Conservation (phyloP, 2,329 filamentous ascomycete genomes). For the Arthrobotrys musiformis region DNA sequence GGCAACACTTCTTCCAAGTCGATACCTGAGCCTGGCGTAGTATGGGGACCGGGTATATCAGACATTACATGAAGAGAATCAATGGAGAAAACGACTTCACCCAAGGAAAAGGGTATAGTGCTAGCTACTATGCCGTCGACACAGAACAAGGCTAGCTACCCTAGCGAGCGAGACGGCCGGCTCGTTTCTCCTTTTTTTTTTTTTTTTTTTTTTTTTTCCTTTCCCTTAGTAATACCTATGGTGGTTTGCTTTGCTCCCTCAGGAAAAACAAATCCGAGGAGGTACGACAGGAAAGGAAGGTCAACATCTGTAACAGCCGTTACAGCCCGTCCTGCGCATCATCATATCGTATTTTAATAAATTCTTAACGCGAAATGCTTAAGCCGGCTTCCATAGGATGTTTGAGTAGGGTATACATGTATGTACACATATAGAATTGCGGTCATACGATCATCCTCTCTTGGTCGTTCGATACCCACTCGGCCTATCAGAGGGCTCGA, state of each 20-base stretch:
- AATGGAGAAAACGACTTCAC: neutral
- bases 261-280: slow-evolving; percentile 44
- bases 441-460: slow-evolving; percentile 35
- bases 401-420: too few species aligned
- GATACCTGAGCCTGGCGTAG: neutral
- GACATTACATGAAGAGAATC: slow-evolving; percentile 15
- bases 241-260: too few species aligned
- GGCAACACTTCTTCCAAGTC: neutral
- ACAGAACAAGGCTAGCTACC: slow-evolving; percentile 32
- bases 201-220: slow-evolving; percentile 10
- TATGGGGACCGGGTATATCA: neutral
- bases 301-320: slow-evolving; percentile 32
- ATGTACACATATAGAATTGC: too few species aligned
- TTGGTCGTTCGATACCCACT: slow-evolving; percentile 2
- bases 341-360: slow-evolving; percentile 14
- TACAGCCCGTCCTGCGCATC: slow-evolving; percentile 45
- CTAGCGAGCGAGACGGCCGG: slow-evolving; percentile 35
- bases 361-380: slow-evolving; percentile 1
- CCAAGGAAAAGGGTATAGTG: slow-evolving; percentile 25
- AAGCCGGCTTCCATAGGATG: neutral
- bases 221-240: slow-evolving; percentile 14
- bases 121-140: slow-evolving; percentile 9
- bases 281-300: slow-evolving; percentile 37
- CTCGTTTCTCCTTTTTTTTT: slow-evolving; percentile 37
- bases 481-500: slow-evolving; percentile 6